These are phyloP conservation scores for Phlebiopsis gigantea DNA, from an alignment of 768 basidiomycete genomes.

Conservation along the genomic window DNA sequence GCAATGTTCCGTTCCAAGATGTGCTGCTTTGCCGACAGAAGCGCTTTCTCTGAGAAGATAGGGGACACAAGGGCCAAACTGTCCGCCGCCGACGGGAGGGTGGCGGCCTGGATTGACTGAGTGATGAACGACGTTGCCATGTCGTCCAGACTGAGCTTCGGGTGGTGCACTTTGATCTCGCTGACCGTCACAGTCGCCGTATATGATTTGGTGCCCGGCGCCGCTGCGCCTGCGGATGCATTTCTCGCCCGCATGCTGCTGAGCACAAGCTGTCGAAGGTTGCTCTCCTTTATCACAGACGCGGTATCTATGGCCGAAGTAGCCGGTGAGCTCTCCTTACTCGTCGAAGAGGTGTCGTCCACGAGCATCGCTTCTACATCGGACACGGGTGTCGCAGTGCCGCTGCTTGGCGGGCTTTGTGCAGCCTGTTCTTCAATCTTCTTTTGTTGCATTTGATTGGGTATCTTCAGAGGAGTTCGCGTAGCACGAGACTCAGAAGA, in stretches of 20 bases:
- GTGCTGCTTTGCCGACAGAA: conserved; percentile 42
- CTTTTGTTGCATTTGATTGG: not conserved
- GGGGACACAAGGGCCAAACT: conserved; percentile 11
- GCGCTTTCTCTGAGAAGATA: conserved; percentile 21
- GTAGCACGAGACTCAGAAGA: conserved; percentile 5
- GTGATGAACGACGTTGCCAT: conserved; percentile 55
- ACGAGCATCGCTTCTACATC: conserved; percentile 1
- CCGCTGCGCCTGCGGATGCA: not conserved
- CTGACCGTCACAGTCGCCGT: conserved; percentile 19
- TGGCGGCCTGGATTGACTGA: conserved; percentile 45
- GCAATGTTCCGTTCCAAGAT: conserved; percentile 47
- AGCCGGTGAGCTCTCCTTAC: not conserved
- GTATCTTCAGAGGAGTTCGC: conserved; percentile 3
- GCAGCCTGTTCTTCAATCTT: conserved; percentile 13
- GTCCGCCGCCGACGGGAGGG: conserved; percentile 13
- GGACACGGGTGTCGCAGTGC: conserved; percentile 1
- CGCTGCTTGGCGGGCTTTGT: conserved; percentile 1
- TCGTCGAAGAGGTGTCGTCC: not conserved
- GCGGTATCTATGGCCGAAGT: not conserved
- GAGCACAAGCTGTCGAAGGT: conserved; percentile 20
- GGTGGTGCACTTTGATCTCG: not conserved
- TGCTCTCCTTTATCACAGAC: conserved; percentile 25
- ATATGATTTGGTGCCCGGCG: not conserved
- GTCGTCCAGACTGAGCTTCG: conserved; percentile 35
- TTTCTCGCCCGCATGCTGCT: conserved; percentile 31